Conservation (phyloP, 2,329 filamentous ascomycete genomes). For the Magnaporthales sp. region DNA sequence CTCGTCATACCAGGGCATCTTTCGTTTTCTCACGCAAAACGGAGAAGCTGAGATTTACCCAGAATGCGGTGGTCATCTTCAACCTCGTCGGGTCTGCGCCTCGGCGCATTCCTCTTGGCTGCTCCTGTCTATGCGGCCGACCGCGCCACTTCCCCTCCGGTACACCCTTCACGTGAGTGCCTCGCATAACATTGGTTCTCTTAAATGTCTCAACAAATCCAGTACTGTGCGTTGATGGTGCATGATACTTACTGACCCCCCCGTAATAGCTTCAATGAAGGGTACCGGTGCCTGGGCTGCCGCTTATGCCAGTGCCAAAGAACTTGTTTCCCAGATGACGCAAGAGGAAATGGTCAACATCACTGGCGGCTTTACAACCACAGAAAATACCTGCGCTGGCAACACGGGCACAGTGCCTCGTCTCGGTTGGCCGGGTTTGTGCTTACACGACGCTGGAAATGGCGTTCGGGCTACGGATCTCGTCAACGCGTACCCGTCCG, state of each 20-base stretch:
- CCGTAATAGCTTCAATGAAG: background rate
- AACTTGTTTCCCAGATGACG: conserved; percentile 64
- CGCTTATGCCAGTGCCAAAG: conserved; percentile 57
- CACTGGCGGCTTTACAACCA: conserved; percentile 6
- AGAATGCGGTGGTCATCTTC: background rate
- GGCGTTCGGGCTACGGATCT: conserved; percentile 31
- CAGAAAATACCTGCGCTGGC: conserved; percentile 26
- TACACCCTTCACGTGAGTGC: background rate
- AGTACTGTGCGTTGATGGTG: background rate
- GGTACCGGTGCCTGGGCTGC: conserved; percentile 43
- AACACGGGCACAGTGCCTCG: conserved; percentile 13
- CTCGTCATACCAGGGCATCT: background rate
- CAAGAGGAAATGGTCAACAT: conserved; percentile 55
- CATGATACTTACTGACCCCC: background rate
- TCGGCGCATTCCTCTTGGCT: background rate
- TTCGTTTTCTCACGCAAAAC: background rate
- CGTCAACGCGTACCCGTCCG: conserved; percentile 30
- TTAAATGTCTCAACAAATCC: background rate
- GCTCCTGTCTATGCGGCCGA: background rate
- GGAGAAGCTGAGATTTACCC: background rate
- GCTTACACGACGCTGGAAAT: conserved; percentile 32
- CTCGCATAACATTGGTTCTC: background rate
- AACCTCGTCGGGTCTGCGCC: background rate
- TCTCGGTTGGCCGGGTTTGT: conserved; percentile 31
- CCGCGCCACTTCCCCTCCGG: background rate